These are phyloP conservation scores for Orbilia quercus DNA, from an alignment of 2,329 filamentous ascomycete species.

Conservation along the genomic window DNA sequence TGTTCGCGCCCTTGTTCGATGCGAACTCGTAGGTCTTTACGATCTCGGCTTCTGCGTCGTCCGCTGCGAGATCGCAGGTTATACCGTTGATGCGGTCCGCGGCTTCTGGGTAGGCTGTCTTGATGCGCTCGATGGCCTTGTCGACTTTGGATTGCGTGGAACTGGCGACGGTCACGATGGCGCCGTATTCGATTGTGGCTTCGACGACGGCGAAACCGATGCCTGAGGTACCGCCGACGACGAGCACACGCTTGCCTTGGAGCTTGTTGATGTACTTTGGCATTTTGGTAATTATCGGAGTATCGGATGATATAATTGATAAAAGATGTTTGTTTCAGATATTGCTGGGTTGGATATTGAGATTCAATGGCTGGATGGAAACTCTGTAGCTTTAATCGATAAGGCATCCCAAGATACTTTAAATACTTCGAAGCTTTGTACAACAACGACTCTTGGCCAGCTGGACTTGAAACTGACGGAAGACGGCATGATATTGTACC, in stretches of 20 bases:
- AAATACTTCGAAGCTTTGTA: no score
- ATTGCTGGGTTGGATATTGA: neutral
- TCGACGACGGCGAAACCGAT: constrained; percentile 73
- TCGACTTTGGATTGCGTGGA: constrained; percentile 68
- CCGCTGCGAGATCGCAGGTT: constrained; percentile 66
- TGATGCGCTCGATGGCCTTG: constrained; percentile 65
- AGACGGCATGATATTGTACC: no score
- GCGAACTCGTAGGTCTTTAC: constrained; percentile 64
- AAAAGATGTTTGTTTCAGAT: no score
- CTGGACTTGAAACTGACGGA: no score
- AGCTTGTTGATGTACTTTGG: constrained; percentile 62
- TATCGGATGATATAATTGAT: neutral
- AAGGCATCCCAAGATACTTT: no score
- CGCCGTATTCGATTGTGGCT: constrained; percentile 69
- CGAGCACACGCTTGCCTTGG: constrained; percentile 66
- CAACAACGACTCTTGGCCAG: no score
- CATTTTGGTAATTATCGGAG: constrained; percentile 6
- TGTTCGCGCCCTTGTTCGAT: constrained; percentile 59
- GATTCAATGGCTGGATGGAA: neutral
- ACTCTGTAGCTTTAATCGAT: neutral
- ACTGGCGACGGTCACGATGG: constrained; percentile 71
- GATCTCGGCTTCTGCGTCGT: constrained; percentile 67
- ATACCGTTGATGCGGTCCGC: constrained; percentile 64
- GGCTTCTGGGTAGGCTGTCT: constrained; percentile 64
- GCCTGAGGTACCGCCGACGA: constrained; percentile 74